Evolutionary conservation across 192 early-diverging fungal genomes (phyloP).

Genomic region (Linnemannia hyalina): DNA sequence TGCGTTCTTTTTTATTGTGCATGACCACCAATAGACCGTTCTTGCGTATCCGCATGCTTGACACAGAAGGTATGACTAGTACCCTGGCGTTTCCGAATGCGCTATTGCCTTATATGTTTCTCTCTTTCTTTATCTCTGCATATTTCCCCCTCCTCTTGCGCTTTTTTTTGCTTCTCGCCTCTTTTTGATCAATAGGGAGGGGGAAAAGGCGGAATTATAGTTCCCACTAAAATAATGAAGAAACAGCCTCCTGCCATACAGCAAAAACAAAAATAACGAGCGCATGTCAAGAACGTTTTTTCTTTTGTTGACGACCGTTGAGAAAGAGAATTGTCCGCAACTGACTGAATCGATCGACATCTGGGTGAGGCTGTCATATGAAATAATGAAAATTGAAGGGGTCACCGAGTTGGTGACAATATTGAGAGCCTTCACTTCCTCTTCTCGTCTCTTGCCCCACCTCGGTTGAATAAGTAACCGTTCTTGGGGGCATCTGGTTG

Average conservation of each 20-base stretch:
- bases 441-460: background rate
- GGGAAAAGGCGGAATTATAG: background rate
- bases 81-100: background rate
- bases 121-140: background rate
- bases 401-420: background rate
- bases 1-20: background rate
- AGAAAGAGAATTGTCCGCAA: background rate
- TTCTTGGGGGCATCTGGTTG: background rate
- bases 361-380: conserved; percentile 5
- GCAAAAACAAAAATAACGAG: background rate
- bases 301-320: background rate
- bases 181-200: background rate
- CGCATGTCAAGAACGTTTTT: background rate
- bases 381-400: background rate
- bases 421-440: background rate
- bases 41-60: conserved; percentile 4
- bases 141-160: background rate
- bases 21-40: background rate
- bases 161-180: background rate
- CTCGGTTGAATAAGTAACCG: conserved; percentile 1
- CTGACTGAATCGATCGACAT: background rate
- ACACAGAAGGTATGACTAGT: background rate
- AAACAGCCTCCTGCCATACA: background rate
- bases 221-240: background rate
- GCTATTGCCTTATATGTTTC: background rate